Evolutionary conservation across 768 basidiomycete genomes (phyloP), one percentile per base, ranked within the genome.

Genomic region (Calocybe indica): DNA sequence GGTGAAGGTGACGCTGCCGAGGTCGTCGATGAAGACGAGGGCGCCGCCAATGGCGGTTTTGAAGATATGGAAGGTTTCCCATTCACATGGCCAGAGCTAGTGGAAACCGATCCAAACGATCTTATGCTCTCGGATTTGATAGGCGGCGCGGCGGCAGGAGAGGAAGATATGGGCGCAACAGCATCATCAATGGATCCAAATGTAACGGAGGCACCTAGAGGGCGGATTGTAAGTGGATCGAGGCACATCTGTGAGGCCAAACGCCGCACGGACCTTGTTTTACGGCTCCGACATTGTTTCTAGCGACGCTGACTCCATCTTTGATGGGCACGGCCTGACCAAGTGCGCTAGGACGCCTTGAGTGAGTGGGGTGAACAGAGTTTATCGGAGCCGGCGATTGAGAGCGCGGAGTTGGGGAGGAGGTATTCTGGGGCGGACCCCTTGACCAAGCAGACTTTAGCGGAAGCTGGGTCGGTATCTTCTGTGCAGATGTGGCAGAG

Each of bases 171-270:
- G 51, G 84, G 76, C 45, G 88, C 82, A 49, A 75, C 67, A 55
- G 75, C 78, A 66, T 90, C 87, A 69, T 91, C 85, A 75, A 93
- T 88, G 40, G 91, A 91, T 57, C 92, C 92, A 71, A 94, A 93
- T 43, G 85, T 87, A 55, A 95, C 83, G 45, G 78, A 70, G 48
- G 82, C 80, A 58, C 76, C 81, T 87, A 52, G 40, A 30, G 43
- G 43, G 45, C 40, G 33, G 32, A 48, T 42, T 53, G 37, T 9
- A 52, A 14, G 40, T 51, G 36, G 38, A 56, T 46, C 45, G 43
- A 45, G 54, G 39, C 47, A 30, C 30, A 45, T 43, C 40, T 33
- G 41, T 34, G 37, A 10, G 50, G n/a, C 38, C 15, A 44, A 45
- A 37, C 33, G 45, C 40, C 29, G 51, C 51, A 64, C 70, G 54